Percentiles rank a stretch among this genome's conserved stretches.
Conservation (phyloP, 306 rosid genomes). For the Lathyrus sativus region DNA sequence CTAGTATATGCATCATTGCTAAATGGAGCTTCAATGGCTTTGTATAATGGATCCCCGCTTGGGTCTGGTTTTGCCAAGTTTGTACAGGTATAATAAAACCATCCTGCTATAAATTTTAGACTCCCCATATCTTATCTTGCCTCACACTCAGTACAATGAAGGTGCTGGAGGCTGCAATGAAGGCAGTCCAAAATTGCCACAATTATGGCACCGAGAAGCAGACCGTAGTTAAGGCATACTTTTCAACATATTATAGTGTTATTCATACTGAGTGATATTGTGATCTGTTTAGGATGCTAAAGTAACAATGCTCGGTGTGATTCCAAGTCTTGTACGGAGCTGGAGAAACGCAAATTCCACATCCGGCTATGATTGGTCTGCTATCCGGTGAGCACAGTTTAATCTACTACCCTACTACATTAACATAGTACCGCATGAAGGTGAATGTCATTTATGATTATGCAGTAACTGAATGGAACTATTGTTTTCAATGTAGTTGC, state of each 20-base stretch:
- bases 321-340: constrained; percentile 88
- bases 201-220: neutral
- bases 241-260: constrained; percentile 6
- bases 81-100: constrained; percentile 67
- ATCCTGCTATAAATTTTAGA: neutral
- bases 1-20: constrained; percentile 86
- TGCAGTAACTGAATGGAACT: constrained; percentile 34
- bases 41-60: constrained; percentile 88
- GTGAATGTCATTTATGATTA: constrained; percentile 29
- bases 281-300: constrained; percentile 57
- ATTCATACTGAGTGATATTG: constrained; percentile 18
- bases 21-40: constrained; percentile 91
- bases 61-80: constrained; percentile 88
- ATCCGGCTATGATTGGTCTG: constrained; percentile 84
- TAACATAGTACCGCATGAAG: constrained; percentile 20
- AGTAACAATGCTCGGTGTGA: constrained; percentile 95
- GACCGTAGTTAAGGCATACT: neutral
- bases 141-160: neutral
- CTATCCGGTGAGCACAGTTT: constrained; percentile 67
- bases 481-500: constrained; percentile 57
- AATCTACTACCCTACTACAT: constrained; percentile 22
- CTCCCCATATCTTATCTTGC: constrained; percentile 24
- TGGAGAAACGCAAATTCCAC: constrained; percentile 78
- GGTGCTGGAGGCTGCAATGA: neutral
- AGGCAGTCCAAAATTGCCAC: neutral